Evolutionary conservation across 306 rosid species (phyloP), one percentile per base, ranked within the genome.

Genomic region (Corylus avellana): DNA sequence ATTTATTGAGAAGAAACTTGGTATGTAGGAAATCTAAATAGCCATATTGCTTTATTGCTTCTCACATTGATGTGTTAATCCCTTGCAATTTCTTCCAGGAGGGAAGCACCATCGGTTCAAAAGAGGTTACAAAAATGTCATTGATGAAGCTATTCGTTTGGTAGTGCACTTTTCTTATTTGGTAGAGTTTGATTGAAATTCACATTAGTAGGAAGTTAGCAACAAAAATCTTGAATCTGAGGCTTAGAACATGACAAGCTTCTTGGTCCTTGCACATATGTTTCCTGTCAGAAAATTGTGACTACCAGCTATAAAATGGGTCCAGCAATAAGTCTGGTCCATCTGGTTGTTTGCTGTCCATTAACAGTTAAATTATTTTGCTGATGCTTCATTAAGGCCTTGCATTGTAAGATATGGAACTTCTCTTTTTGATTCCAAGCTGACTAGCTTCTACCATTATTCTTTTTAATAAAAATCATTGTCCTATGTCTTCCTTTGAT

Each of bases 71-170:
- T 46, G 8, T 46, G 18, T 67, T 70, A 27, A 51, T 79, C 72
- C 75, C 29, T 54, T 81, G 69, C 57, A 14, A 54, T 85, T 75
- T 86, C 80, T 81, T 81, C 54, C 54, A 95, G 98, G 96, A 77
- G 98, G 97, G 47, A 95, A 86, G 83, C 98, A 95, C 82, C 98
- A 89, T 77, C 94, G 98, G 77, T 95, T 95, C 89, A 92, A 90
- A 83, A 92, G 98, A 85, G 98, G 98, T 87, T 92, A 95, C 91
- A 95, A 90, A 87, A 95, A 95, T 80, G 98, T 95, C 84, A 95
- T 91, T 69, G 98, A 95, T 77, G 97, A 95, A 88, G 98, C 98
- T 64, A 88, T 92, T 82, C 97, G 97, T 64, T 87, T 95, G 96
- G 98, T 92, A 85, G 37, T 69, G 48, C 46, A 35, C 76, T 81